Conservation (phyloP, 352 stramenopile species). For the Phytopythium helicoides region DNA sequence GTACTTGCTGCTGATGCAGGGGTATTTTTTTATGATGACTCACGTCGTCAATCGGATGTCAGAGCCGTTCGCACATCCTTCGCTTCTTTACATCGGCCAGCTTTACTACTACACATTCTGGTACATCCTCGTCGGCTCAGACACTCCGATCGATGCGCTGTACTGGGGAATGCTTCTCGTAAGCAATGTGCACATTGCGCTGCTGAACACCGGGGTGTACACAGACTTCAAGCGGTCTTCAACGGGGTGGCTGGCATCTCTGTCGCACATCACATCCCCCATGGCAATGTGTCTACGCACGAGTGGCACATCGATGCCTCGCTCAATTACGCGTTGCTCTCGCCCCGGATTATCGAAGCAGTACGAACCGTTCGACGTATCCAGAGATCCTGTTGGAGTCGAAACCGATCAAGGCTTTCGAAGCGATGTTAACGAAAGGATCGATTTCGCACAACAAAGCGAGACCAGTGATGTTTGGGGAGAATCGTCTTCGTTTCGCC, state of each 20-base stretch:
- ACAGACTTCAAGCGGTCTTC: constrained; percentile 76
- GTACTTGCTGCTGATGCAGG: constrained; percentile 79
- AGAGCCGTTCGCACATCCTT: constrained; percentile 78
- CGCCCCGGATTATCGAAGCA: no score
- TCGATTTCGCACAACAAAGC: no score
- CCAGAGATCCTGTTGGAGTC: no score
- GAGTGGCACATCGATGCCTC: background rate
- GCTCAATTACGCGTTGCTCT: background rate
- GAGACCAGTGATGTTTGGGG: background rate
- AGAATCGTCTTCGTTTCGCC: background rate
- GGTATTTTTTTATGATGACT: constrained; percentile 84
- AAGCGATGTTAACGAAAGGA: background rate
- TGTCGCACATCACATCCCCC: constrained; percentile 43
- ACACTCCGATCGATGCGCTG: constrained; percentile 74
- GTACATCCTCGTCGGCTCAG: constrained; percentile 82
- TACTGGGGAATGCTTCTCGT: constrained; percentile 85
- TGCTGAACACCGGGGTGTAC: constrained; percentile 87
- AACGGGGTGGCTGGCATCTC: constrained; percentile 42
- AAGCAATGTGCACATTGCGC: constrained; percentile 86
- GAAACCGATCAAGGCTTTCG: background rate
- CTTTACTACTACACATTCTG: constrained; percentile 89
- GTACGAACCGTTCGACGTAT: no score
- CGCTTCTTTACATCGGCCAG: constrained; percentile 80
- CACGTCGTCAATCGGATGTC: constrained; percentile 79
- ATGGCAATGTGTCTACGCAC: constrained; percentile 63